Conservation (phyloP, 805 yeast genomes). For the Torulaspora gathmanii region DNA sequence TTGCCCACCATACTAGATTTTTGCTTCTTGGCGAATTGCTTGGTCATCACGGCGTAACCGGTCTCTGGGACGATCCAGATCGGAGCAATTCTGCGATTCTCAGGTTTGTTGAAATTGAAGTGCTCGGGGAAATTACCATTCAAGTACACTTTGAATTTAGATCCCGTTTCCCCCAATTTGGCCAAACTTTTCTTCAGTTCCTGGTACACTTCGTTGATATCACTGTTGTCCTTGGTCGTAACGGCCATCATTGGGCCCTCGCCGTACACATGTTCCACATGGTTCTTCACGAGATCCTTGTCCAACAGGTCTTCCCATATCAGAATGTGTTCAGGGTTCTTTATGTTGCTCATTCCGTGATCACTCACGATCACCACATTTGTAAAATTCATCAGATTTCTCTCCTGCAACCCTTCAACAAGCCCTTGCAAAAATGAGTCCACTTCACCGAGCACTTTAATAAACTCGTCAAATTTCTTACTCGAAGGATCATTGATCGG, state of each 20-base stretch:
- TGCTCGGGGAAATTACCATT: slow-evolving; percentile 50
- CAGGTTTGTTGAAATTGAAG: slow-evolving; percentile 34
- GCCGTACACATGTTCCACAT: slow-evolving; percentile 14
- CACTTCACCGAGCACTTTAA: slow-evolving; percentile 44
- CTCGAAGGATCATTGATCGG: slow-evolving; percentile 51
- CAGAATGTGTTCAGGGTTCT: slow-evolving; percentile 49
- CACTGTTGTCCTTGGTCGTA: slow-evolving; percentile 8
- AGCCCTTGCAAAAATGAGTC: slow-evolving; percentile 58
- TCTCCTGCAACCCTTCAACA: slow-evolving; percentile 42
- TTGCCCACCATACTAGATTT: slow-evolving; percentile 49
- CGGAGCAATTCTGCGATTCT: slow-evolving; percentile 68
- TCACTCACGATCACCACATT: slow-evolving; percentile 80
- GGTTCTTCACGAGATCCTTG: slow-evolving; percentile 24
- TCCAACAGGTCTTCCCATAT: slow-evolving; percentile 69
- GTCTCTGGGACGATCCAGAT: slow-evolving; percentile 79
- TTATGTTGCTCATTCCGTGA: slow-evolving; percentile 91
- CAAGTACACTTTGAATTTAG: slow-evolving; percentile 43
- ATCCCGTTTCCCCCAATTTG: slow-evolving; percentile 16
- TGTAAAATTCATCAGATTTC: slow-evolving; percentile 61
- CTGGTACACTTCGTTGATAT: slow-evolving; percentile 39
- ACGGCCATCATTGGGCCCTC: slow-evolving; percentile 22
- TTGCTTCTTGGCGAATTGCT: slow-evolving; percentile 40
- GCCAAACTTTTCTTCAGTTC: slow-evolving; percentile 39
- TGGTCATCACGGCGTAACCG: slow-evolving; percentile 71
- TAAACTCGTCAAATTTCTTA: slow-evolving; percentile 2